Conservation (phyloP, 192 early-diverging fungal species). For the Backusella mclennaniae region DNA sequence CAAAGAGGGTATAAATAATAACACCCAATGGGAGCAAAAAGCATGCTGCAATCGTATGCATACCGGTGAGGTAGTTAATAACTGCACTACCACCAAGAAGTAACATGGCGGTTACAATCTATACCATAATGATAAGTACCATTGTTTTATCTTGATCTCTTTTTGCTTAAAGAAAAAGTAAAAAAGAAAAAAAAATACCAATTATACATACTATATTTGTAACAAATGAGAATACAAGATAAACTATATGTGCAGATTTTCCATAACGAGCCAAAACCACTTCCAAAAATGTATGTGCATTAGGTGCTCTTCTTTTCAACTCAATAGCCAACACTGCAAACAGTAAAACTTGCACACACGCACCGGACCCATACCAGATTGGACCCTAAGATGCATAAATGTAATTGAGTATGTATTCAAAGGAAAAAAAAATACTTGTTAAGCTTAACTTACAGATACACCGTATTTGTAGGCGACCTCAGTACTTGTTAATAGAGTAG, state of each 20-base stretch:
- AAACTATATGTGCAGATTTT: conserved; percentile 56
- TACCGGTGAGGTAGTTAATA: conserved; percentile 61
- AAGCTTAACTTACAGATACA: conserved; percentile 39
- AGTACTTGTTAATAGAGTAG: conserved; percentile 66
- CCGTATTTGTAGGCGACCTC: conserved; percentile 72
- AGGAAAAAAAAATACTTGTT: neutral
- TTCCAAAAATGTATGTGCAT: conserved; percentile 74
- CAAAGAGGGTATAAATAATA: conserved; percentile 62
- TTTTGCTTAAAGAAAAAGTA: neutral
- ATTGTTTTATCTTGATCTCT: neutral
- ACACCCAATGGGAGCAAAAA: conserved; percentile 71
- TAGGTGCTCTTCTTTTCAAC: conserved; percentile 68
- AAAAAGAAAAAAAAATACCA: neutral
- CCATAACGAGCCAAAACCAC: conserved; percentile 68
- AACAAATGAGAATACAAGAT: conserved; percentile 49
- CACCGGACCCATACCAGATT: conserved; percentile 70
- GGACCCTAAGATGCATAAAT: conserved; percentile 25
- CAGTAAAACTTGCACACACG: conserved; percentile 65
- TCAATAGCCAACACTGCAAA: conserved; percentile 77
- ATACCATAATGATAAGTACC: conserved; percentile 12
- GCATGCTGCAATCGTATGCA: conserved; percentile 60
- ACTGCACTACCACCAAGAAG: conserved; percentile 71
- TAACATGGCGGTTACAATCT: conserved; percentile 74
- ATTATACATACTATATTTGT: conserved; percentile 45
- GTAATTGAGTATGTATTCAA: neutral